Evolutionary conservation across 257 asterid species (phyloP).

Genomic region (Przewalskia tangutica): DNA sequence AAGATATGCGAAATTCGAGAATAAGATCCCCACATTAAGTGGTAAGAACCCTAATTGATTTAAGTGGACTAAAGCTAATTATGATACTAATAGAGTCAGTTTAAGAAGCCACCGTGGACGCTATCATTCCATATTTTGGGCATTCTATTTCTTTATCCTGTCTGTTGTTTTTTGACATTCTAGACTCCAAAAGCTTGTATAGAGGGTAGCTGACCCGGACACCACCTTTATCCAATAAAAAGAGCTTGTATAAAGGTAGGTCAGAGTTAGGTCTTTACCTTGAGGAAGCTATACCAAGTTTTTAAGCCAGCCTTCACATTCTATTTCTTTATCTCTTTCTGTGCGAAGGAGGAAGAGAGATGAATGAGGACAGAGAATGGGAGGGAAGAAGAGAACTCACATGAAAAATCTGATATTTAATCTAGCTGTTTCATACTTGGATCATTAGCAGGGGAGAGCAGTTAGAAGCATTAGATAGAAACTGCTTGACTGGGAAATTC

Average conservation of each 20-base stretch:
- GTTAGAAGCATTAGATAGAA: not conserved
- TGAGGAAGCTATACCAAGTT: not conserved
- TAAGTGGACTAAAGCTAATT: no score
- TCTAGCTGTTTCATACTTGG: not conserved
- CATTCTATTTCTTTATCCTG: not conserved
- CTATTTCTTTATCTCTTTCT: not conserved
- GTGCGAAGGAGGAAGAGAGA: not conserved
- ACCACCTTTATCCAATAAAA: not conserved
- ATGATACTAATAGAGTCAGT: no score
- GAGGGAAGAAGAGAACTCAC: not conserved
- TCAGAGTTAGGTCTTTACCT: not conserved
- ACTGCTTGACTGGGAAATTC: not conserved
- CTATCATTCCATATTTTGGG: not conserved
- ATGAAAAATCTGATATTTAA: not conserved
- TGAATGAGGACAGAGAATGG: not conserved
- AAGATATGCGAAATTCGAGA: no score
- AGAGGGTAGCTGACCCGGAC: not conserved
- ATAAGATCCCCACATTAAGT: no score
- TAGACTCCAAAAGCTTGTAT: not conserved
- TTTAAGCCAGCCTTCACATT: not conserved
- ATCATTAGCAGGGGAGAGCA: not conserved
- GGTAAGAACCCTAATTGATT: no score
- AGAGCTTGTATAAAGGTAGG: not conserved
- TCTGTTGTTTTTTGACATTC: not conserved
- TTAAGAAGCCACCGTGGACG: no score